These are phyloP conservation scores for Diaporthe destruens DNA, from an alignment of 2,329 filamentous ascomycete species.

Conservation along the genomic window DNA sequence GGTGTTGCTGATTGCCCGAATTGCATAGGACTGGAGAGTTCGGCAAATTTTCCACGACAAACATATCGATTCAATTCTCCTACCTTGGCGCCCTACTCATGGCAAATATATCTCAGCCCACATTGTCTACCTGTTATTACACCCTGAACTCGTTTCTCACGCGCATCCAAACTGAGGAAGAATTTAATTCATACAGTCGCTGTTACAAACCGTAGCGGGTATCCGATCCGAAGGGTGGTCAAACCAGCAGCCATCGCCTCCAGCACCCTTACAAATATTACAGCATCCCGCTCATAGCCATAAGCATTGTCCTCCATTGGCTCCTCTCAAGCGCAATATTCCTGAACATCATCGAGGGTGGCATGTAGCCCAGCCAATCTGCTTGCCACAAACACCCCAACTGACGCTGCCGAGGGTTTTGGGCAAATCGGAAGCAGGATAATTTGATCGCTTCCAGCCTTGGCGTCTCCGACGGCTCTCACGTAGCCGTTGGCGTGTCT, in stretches of 20 bases:
- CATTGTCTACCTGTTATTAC: constrained; percentile 57
- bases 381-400: background rate
- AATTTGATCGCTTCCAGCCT: background rate
- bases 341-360: constrained; percentile 47
- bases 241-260: constrained; percentile 54
- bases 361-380: background rate
- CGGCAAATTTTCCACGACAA: background rate
- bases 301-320: constrained; percentile 56
- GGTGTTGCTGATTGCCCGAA: no score
- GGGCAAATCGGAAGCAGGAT: background rate
- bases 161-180: constrained; percentile 54
- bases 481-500: constrained; percentile 2
- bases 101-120: constrained; percentile 56
- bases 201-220: constrained; percentile 52
- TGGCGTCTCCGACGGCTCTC: background rate
- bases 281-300: constrained; percentile 51
- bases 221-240: constrained; percentile 49
- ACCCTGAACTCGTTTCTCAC: constrained; percentile 58
- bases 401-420: background rate
- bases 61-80: background rate
- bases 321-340: constrained; percentile 57
- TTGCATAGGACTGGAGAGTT: background rate
- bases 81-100: constrained; percentile 11
- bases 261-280: constrained; percentile 58
- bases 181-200: constrained; percentile 55